A percentile compares a stretch with the other conserved stretches of the same genome.
phyloP scores from a whole-genome alignment of 805 yeast genomes.

The Hanseniaspora occidentalis region DNA sequence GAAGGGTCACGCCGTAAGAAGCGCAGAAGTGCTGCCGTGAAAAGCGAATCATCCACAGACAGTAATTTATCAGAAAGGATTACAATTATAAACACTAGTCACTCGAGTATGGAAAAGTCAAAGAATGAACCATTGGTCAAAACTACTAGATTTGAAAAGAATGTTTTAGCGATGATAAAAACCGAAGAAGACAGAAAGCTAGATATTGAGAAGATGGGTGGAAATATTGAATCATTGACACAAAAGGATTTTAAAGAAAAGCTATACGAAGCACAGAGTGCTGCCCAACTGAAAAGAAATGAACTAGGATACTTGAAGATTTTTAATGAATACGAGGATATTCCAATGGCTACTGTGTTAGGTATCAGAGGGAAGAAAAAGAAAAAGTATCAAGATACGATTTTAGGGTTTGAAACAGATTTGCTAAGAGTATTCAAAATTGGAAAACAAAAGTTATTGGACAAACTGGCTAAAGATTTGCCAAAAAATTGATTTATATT shows the following conservation, averaged over 20 bases:
- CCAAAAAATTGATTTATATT: no score
- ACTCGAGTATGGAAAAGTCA: no score
- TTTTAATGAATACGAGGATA: conserved; percentile 23
- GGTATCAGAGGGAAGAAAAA: conserved; percentile 27
- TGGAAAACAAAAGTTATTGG: conserved; percentile 2
- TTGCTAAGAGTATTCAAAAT: conserved; percentile 5
- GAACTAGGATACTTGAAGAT: conserved; percentile 22
- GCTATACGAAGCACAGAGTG: conserved; percentile 14
- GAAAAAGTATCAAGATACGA: conserved; percentile 20
- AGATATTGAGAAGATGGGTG: no score
- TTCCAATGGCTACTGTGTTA: conserved; percentile 23
- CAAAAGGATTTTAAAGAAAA: conserved; percentile 16
- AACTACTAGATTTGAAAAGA: no score
- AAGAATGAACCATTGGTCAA: no score
- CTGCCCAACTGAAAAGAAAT: conserved; percentile 13
- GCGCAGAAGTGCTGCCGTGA: no score
- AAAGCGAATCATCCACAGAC: no score
- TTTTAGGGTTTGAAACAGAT: conserved; percentile 25
- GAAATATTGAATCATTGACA: conserved; percentile 8
- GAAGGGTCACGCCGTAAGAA: no score
- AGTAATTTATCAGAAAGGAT: no score
- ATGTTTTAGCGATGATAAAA: no score
- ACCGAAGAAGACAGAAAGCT: conserved; percentile 1
- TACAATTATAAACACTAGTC: no score
- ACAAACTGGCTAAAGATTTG: background rate